A percentile compares a stretch with the other conserved stretches of the same genome.
Conservation (phyloP, 2,329 filamentous ascomycete genomes). For the Acephala macrosclerotiorum region DNA sequence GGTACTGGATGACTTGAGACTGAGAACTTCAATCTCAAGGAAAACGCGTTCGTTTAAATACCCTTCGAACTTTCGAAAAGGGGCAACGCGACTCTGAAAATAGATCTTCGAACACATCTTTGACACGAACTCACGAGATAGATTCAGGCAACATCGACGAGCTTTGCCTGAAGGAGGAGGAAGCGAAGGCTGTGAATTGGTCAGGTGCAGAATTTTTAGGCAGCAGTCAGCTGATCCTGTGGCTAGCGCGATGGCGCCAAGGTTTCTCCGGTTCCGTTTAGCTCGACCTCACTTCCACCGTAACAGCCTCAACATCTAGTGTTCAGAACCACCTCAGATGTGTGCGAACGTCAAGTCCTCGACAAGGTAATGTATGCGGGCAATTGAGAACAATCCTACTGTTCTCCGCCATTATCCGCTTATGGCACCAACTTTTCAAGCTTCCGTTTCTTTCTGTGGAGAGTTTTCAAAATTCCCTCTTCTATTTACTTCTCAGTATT, state of each 20-base stretch:
- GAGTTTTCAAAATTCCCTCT: too few species aligned
- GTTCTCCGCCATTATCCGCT: too few species aligned
- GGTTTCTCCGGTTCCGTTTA: background rate
- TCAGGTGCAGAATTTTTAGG: constrained; percentile 23
- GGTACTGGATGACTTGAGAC: background rate
- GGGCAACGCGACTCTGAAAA: constrained; percentile 26
- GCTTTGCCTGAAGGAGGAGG: constrained; percentile 17
- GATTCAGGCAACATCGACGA: constrained; percentile 27
- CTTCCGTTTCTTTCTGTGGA: too few species aligned
- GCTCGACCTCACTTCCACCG: background rate
- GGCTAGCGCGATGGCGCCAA: background rate
- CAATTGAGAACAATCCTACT: too few species aligned
- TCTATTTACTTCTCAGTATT: too few species aligned
- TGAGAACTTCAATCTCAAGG: constrained; percentile 7
- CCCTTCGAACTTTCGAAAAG: background rate
- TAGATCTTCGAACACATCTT: constrained; percentile 24
- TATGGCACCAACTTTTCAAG: too few species aligned
- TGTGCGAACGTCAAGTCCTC: too few species aligned
- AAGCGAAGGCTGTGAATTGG: constrained; percentile 16
- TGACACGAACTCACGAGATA: constrained; percentile 34
- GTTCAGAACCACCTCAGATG: too few species aligned
- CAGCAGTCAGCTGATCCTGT: constrained; percentile 23
- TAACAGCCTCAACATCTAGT: too few species aligned
- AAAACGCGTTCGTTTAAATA: constrained; percentile 4
- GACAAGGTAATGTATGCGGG: too few species aligned